Percentiles rank a stretch among this genome's conserved stretches.
These are phyloP conservation scores for Lentinula boryana DNA, from an alignment of 768 basidiomycete species.

Conservation along the genomic window DNA sequence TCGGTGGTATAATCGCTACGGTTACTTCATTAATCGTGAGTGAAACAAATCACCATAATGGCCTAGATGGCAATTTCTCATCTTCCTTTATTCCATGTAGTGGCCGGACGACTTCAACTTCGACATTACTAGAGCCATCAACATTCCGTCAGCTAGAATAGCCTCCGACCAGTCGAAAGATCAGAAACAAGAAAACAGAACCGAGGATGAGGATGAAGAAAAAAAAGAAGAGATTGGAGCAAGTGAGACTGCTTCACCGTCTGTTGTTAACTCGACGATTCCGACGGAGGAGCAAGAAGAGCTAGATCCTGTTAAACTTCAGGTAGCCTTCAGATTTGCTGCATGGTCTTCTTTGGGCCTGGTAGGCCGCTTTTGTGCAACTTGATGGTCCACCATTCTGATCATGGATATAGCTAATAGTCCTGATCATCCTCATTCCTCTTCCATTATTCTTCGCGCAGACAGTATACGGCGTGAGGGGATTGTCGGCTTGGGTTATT, in stretches of 20 bases:
- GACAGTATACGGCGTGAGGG: slow-evolving; percentile 58
- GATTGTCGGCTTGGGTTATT: slow-evolving; percentile 75
- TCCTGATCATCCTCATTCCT: slow-evolving; percentile 73
- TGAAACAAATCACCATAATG: neutral
- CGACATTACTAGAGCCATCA: slow-evolving; percentile 72
- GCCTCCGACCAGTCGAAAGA: slow-evolving; percentile 12
- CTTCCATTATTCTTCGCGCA: slow-evolving; percentile 82
- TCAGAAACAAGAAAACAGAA: slow-evolving; percentile 12
- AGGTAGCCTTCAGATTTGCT: slow-evolving; percentile 78
- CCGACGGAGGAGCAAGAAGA: slow-evolving; percentile 42
- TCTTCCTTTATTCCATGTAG: slow-evolving; percentile 22
- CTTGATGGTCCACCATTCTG: slow-evolving; percentile 1
- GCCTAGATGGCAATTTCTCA: neutral
- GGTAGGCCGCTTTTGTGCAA: slow-evolving; percentile 27
- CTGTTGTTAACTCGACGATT: slow-evolving; percentile 31
- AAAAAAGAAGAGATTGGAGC: slow-evolving; percentile 30
- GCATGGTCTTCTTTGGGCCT: slow-evolving; percentile 64
- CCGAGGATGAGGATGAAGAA: slow-evolving; percentile 28
- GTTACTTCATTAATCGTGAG: slow-evolving; percentile 58
- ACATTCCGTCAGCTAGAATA: slow-evolving; percentile 22
- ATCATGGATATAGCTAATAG: slow-evolving; percentile 33
- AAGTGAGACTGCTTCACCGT: slow-evolving; percentile 15
- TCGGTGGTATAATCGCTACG: slow-evolving; percentile 73
- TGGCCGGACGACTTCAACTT: slow-evolving; percentile 85
- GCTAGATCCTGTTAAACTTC: slow-evolving; percentile 57